Evolutionary conservation across 2,329 filamentous ascomycete species (phyloP).

Genomic region (Ophiosphaerella narmari): DNA sequence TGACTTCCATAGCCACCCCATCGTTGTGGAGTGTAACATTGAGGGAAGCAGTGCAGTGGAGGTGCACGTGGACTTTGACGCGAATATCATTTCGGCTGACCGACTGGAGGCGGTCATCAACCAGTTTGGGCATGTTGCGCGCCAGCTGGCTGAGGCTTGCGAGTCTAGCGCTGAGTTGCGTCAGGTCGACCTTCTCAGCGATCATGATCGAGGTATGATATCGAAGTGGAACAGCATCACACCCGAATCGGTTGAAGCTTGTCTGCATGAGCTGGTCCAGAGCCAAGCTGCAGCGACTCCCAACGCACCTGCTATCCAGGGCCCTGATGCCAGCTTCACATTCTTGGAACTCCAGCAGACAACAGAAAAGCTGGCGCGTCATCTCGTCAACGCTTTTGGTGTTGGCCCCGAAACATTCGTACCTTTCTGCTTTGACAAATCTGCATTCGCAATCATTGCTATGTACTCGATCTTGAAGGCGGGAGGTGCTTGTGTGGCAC

Average conservation of each 20-base stretch:
- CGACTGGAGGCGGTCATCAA: slow-evolving; percentile 7
- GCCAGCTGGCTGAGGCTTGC: slow-evolving; percentile 11
- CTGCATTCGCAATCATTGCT: slow-evolving; percentile 29
- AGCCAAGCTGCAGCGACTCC: slow-evolving; percentile 1
- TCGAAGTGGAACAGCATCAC: neutral
- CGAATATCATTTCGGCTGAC: neutral
- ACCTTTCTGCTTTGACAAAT: slow-evolving; percentile 21
- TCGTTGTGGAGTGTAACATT: slow-evolving; percentile 8
- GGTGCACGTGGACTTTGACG: slow-evolving; percentile 3
- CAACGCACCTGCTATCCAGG: slow-evolving; percentile 11
- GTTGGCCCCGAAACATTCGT: slow-evolving; percentile 13
- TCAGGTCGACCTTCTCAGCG: slow-evolving; percentile 13
- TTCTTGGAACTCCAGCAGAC: slow-evolving; percentile 16
- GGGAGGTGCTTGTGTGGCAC: slow-evolving; percentile 46
- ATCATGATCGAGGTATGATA: neutral
- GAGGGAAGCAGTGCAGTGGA: neutral
- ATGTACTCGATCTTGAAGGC: slow-evolving; percentile 50
- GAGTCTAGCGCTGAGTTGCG: slow-evolving; percentile 6
- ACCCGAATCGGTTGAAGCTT: neutral
- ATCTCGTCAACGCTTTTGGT: slow-evolving; percentile 7
- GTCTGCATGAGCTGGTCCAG: neutral
- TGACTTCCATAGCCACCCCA: no score
- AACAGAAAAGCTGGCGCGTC: slow-evolving; percentile 8
- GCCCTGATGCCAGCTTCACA: slow-evolving; percentile 16
- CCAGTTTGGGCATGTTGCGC: slow-evolving; percentile 10